phyloP scores from a whole-genome alignment of 140 eudicot genomes.

The Cichorium intybus region DNA sequence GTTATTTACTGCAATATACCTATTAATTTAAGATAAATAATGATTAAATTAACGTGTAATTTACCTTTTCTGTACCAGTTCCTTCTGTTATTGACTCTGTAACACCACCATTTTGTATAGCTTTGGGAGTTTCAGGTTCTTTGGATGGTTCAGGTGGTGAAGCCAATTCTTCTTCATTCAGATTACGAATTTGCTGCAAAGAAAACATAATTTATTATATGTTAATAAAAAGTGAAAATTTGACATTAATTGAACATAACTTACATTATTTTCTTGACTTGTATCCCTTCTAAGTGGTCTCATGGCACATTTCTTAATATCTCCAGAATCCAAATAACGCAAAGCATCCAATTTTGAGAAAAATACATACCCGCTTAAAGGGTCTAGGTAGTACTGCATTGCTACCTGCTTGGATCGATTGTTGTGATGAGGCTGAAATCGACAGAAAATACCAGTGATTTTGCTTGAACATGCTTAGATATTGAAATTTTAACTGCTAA shows the following conservation, averaged over 20 bases:
- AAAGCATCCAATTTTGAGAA: conserved; percentile 52
- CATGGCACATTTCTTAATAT: conserved; percentile 26
- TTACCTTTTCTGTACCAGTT: conserved; percentile 20
- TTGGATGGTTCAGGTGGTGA: conserved; percentile 20
- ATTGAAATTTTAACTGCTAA: too few relatives aligned
- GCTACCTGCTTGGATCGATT: too few relatives aligned
- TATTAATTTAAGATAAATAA: neutral
- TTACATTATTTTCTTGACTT: conserved; percentile 26
- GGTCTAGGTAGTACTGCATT: conserved; percentile 51
- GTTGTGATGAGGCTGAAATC: too few relatives aligned
- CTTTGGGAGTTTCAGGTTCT: conserved; percentile 23
- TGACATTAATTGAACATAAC: neutral
- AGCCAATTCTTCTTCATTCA: conserved; percentile 10
- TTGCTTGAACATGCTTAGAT: too few relatives aligned
- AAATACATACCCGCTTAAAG: conserved; percentile 38
- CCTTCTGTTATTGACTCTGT: conserved; percentile 3
- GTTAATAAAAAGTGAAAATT: too few relatives aligned
- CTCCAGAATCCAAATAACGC: conserved; percentile 55
- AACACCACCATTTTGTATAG: conserved; percentile 10
- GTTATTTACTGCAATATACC: neutral
- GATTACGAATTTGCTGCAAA: conserved; percentile 12
- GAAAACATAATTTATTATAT: too few relatives aligned
- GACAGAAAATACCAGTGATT: too few relatives aligned
- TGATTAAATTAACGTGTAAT: conserved; percentile 4
- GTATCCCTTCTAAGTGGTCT: conserved; percentile 35